Percentiles rank a stretch among this genome's conserved stretches.
phyloP scores from a whole-genome alignment of 768 basidiomycete species.

The Boletales sp. region DNA sequence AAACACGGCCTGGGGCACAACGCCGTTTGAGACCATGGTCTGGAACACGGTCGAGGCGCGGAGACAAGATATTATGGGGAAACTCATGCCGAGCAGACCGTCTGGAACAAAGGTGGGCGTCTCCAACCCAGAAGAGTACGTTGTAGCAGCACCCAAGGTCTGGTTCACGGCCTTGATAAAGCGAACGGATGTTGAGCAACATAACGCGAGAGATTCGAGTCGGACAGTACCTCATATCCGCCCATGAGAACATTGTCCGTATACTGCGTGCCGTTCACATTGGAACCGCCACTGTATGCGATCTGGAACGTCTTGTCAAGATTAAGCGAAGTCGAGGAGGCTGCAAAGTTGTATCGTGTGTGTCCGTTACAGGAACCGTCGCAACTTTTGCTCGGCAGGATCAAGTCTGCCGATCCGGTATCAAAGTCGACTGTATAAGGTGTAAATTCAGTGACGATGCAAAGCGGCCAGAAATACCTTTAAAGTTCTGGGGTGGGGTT shows the following conservation, averaged over 20 bases:
- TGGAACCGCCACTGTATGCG: constrained; percentile 37
- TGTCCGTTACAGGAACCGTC: constrained; percentile 30
- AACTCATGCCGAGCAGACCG: constrained; percentile 44
- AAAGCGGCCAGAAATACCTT: constrained; percentile 27
- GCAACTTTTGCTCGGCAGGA: constrained; percentile 36
- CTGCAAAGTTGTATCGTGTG: constrained; percentile 24
- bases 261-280: constrained; percentile 37
- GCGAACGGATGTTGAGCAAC: neutral
- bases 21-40: constrained; percentile 38
- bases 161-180: constrained; percentile 34
- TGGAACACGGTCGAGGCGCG: constrained; percentile 40
- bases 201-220: constrained; percentile 9
- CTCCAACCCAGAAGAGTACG: constrained; percentile 33
- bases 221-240: constrained; percentile 29
- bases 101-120: constrained; percentile 30
- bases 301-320: constrained; percentile 28
- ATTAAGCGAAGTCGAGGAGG: constrained; percentile 31
- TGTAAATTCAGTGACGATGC: too few species aligned
- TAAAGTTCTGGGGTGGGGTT: constrained; percentile 41
- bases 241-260: constrained; percentile 42
- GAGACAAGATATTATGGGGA: constrained; percentile 36
- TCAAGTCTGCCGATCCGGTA: constrained; percentile 50
- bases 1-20: constrained; percentile 37
- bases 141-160: constrained; percentile 41
- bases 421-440: constrained; percentile 47